Evolutionary conservation across 2,329 filamentous ascomycete species (phyloP), one percentile per base, ranked within the genome.

Genomic region (Davidsoniella neocaledoniae): DNA sequence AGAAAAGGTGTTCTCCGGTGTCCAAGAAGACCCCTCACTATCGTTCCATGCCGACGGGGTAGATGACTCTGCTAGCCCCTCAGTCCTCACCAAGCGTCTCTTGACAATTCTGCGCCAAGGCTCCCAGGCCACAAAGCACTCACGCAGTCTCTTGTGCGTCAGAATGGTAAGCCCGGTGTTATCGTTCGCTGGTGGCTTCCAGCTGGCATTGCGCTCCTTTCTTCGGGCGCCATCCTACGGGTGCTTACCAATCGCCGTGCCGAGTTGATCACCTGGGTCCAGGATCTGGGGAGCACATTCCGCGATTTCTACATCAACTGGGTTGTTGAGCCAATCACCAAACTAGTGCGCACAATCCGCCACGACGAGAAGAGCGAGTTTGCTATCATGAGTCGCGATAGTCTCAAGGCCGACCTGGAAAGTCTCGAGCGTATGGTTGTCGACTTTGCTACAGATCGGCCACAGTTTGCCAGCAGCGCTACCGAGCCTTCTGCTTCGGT

Each of bases 341-440:
- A 86, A 61, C 73, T 98, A 16, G 76, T 98, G 52, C 80, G 82
- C 45, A 98, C 91, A 0, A 96, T 98, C 56, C 80, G 90, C 4
- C 91, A 96, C 62, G 86, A 96, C 59, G 79, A 85, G 58, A 83
- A 80, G 56, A 94, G 86, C 60, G 90, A 96, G 61, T 90, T 98
- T 56, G 91, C 90, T 42, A 84, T 98, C 56, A 91, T 98, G 83
- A 95, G 87, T 66, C 85, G 86, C 53, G 83, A 90, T 56, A 95
- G 87, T 56, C 73, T 98, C 19, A 81, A 83, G 61, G 87, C 88
- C 1, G 91, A 98, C 61, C 79, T 86, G 29, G 86, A 87, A 49
- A 95, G 87, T 60, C 69, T 98, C 29, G 90, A 98, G 63, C 81
- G 91, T 44, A 98, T 98, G 91, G 93, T 98, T 3, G 82, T 98